phyloP scores from a whole-genome alignment of 768 basidiomycete genomes.

The Coprinellus micaceus region DNA sequence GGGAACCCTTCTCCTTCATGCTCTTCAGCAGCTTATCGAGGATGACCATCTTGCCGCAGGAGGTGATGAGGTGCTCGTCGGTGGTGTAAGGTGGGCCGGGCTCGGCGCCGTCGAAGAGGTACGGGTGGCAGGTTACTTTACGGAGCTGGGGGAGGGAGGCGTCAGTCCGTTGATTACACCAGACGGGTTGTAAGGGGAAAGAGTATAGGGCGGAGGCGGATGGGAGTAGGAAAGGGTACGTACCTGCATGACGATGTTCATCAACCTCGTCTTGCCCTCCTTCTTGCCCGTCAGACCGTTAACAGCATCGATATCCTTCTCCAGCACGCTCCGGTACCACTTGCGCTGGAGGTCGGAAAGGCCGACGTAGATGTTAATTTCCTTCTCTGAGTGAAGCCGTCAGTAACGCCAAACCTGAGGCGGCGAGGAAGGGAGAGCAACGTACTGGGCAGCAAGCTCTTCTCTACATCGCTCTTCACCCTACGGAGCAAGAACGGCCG shows the following conservation, averaged over 20 bases:
- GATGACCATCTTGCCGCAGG: constrained; percentile 96
- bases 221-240: background rate
- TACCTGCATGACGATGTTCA: constrained; percentile 99
- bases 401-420: background rate
- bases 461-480: constrained; percentile 97
- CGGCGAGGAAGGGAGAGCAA: background rate
- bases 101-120: constrained; percentile 95
- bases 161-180: background rate
- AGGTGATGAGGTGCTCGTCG: constrained; percentile 92
- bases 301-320: constrained; percentile 98
- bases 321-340: constrained; percentile 94
- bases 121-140: constrained; percentile 88
- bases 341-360: constrained; percentile 97
- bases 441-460: constrained; percentile 85
- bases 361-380: constrained; percentile 97
- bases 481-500: constrained; percentile 90
- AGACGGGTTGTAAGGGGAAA: background rate
- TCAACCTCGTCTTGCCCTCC: constrained; percentile 93
- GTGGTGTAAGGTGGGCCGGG: constrained; percentile 98
- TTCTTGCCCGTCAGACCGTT: constrained; percentile 96
- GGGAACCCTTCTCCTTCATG: constrained; percentile 91
- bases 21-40: constrained; percentile 86
- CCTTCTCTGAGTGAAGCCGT: constrained; percentile 64
- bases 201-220: background rate
- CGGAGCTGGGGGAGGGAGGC: constrained; percentile 43